Evolutionary conservation across 768 basidiomycete genomes (phyloP).

Genomic region (Cytidiella melzeri): DNA sequence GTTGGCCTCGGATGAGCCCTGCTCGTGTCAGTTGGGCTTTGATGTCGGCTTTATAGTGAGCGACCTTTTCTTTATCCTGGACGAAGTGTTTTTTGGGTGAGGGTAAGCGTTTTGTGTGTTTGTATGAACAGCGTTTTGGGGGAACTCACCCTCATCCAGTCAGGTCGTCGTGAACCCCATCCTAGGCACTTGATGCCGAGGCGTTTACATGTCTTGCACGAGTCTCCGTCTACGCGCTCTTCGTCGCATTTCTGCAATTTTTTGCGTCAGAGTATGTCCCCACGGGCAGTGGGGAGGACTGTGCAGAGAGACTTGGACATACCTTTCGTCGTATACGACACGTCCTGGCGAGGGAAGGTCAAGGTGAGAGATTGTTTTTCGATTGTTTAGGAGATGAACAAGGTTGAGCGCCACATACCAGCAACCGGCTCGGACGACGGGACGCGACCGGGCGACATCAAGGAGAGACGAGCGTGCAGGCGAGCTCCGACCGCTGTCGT

Average conservation of each 20-base stretch:
- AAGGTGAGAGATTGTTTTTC: too few species aligned
- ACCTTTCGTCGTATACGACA: constrained; percentile 82
- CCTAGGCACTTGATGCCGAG: constrained; percentile 78
- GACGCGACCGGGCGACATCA: constrained; percentile 23
- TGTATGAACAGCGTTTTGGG: too few species aligned
- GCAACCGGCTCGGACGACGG: constrained; percentile 69
- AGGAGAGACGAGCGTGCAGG: constrained; percentile 35
- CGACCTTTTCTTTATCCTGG: constrained; percentile 79
- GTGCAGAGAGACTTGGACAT: constrained; percentile 23
- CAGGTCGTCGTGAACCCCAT: constrained; percentile 81
- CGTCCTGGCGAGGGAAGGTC: constrained; percentile 45
- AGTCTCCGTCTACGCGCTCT: constrained; percentile 64
- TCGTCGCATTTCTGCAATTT: constrained; percentile 86
- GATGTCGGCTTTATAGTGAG: constrained; percentile 78
- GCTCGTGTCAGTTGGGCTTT: constrained; percentile 73
- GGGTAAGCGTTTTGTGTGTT: background rate
- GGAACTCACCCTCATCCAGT: constrained; percentile 75
- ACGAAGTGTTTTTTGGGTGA: constrained; percentile 9
- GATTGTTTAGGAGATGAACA: too few species aligned
- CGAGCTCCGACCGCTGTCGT: too few species aligned
- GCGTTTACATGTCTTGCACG: constrained; percentile 76
- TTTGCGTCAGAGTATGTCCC: too few species aligned
- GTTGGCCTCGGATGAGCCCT: constrained; percentile 79
- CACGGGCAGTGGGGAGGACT: constrained; percentile 2
- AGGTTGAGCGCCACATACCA: constrained; percentile 44